phyloP scores from a whole-genome alignment of 768 basidiomycete genomes.

The Boletus pseudo-olivaceus region DNA sequence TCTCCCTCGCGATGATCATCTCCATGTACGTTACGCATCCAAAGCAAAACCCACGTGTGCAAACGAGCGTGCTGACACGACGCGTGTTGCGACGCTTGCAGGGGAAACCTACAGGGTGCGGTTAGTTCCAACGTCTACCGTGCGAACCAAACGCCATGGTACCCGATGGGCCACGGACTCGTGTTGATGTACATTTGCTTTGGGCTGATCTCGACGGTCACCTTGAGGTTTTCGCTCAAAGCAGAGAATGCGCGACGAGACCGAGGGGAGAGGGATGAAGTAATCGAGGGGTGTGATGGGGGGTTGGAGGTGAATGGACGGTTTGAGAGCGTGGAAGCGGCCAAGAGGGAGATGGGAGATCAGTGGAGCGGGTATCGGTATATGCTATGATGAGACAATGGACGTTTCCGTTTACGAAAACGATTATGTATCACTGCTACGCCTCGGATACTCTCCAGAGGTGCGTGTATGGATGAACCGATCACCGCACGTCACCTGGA shows the following conservation, averaged over 20 bases:
- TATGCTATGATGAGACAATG: constrained; percentile 38
- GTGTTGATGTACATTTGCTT: constrained; percentile 71
- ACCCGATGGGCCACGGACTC: constrained; percentile 55
- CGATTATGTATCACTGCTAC: too few relatives aligned
- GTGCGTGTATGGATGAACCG: too few relatives aligned
- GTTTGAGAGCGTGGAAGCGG: constrained; percentile 57
- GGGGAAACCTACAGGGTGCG: constrained; percentile 74
- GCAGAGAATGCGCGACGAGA: constrained; percentile 65
- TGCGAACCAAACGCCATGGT: constrained; percentile 63
- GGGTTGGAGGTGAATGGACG: constrained; percentile 50
- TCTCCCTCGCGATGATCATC: constrained; percentile 67
- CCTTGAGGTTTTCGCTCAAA: constrained; percentile 42
- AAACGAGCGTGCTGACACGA: not conserved
- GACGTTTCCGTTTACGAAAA: too few relatives aligned
- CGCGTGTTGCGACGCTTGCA: constrained; percentile 15
- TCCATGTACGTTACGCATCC: constrained; percentile 43
- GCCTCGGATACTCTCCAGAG: too few relatives aligned
- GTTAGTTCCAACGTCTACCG: constrained; percentile 79
- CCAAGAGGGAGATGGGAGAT: constrained; percentile 69
- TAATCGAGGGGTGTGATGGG: constrained; percentile 43
- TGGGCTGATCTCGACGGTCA: constrained; percentile 48
- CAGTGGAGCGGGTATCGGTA: constrained; percentile 76
- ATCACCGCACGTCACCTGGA: too few relatives aligned
- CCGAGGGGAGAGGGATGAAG: constrained; percentile 64
- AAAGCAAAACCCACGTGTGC: not conserved